Evolutionary conservation across 345 rosid genomes (phyloP).

Genomic region (Lagerstroemia speciosa): DNA sequence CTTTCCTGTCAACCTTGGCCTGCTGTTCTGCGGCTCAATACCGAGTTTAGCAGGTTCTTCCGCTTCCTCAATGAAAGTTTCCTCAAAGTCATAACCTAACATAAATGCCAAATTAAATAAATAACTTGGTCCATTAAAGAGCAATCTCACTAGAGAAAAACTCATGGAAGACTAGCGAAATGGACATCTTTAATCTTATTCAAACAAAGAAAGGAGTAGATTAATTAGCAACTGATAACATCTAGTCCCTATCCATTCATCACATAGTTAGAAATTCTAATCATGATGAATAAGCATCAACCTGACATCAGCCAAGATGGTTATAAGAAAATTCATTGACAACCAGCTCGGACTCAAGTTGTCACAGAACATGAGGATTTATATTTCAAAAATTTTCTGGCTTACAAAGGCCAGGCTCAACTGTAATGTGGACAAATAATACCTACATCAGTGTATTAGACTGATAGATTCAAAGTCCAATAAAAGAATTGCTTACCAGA

Average conservation of each 20-base stretch:
- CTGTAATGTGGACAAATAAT: background rate
- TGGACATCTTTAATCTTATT: background rate
- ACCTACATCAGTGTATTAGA: background rate
- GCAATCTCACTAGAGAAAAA: background rate
- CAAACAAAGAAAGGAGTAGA: background rate
- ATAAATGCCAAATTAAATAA: constrained; percentile 11
- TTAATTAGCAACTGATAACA: background rate
- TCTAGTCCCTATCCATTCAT: background rate
- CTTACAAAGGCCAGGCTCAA: background rate
- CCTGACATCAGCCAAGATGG: background rate
- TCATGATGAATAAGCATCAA: background rate
- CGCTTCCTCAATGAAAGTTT: constrained; percentile 55
- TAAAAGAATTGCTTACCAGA: constrained; percentile 35
- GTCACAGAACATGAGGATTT: background rate
- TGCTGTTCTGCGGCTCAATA: constrained; percentile 30
- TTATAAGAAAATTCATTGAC: background rate
- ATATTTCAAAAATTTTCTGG: background rate
- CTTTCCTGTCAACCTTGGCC: constrained; percentile 45
- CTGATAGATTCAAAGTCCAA: background rate
- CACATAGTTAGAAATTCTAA: background rate
- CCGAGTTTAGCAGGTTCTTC: constrained; percentile 54
- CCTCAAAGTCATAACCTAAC: constrained; percentile 67
- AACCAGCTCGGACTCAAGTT: background rate
- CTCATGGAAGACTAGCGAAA: background rate
- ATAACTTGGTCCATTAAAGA: background rate